A percentile compares a stretch with the other conserved stretches of the same genome.
Evolutionary conservation across 345 rosid genomes (phyloP).

Genomic region (Passiflora organensis): DNA sequence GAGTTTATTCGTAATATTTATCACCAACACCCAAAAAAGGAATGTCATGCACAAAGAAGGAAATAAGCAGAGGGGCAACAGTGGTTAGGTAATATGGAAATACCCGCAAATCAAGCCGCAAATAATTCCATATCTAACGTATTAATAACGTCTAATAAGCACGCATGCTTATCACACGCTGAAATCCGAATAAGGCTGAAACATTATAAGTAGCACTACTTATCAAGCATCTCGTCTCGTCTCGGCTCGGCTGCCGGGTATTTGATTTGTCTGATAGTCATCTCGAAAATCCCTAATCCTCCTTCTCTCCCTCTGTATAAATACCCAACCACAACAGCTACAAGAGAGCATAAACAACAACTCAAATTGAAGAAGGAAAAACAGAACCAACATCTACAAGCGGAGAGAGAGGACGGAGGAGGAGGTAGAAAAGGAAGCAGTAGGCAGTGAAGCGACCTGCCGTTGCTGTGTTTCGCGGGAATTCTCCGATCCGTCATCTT

Average conservation of each 20-base stretch:
- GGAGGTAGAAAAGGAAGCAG: neutral
- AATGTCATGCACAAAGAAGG: too few species aligned
- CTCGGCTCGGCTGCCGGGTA: slow-evolving; percentile 35
- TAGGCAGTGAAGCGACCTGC: slow-evolving; percentile 17
- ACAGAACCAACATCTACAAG: slow-evolving; percentile 1
- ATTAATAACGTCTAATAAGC: too few species aligned
- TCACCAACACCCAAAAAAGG: too few species aligned
- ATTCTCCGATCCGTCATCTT: neutral
- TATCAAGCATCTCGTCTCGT: slow-evolving; percentile 29
- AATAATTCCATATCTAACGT: slow-evolving; percentile 5
- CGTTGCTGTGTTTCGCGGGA: slow-evolving; percentile 10
- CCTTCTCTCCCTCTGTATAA: slow-evolving; percentile 35
- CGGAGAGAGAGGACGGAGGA: slow-evolving; percentile 2
- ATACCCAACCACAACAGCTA: slow-evolving; percentile 27
- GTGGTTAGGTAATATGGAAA: neutral
- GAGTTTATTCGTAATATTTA: too few species aligned
- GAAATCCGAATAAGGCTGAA: too few species aligned
- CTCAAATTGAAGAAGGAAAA: neutral
- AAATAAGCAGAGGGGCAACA: too few species aligned
- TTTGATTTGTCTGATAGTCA: slow-evolving; percentile 32
- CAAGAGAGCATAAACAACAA: slow-evolving; percentile 14
- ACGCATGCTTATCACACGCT: fast-evolving
- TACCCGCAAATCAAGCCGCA: slow-evolving; percentile 15
- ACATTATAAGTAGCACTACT: fast-evolving
- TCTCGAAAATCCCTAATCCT: slow-evolving; percentile 46